Base-by-base conservation (phyloP, 2,329 filamentous ascomycete species). In the Nemania serpens region DNA sequence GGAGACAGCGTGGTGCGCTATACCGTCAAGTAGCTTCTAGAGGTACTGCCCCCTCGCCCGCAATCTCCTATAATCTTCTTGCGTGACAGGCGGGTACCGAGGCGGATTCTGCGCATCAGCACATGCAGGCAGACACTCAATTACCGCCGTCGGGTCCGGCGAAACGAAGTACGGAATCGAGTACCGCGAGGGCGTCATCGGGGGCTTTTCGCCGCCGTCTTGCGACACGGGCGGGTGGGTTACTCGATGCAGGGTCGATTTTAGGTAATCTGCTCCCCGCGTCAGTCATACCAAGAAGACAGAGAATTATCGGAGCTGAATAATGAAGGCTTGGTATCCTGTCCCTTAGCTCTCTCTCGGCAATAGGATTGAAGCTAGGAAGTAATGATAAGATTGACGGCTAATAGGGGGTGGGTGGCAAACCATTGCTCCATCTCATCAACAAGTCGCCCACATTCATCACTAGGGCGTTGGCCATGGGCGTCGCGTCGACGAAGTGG, bases 111-210 rank as follows among this genome's bases (percentile, higher is more conserved):
- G 71, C 17, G 75, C 74, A 10, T 75, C 75, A 20, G 73, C 75
- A 63, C 80, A 83, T 5, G 77, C 77, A 1, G 78, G 75, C 47
- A 86, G 75, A 64, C 81, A 84, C 66, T 84, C 81, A 53, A 87
- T 81, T 9, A 82, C 71, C 3, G 77, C 74, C 45, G 80, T 75
- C 2, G 78, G 74, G 63, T 85, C 79, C 0, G 84, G 81, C 5
- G 76, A 73, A 34, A 86, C 76, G 57, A 88, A 87, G 67, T 86
- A 87, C 0, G 84, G 83, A 54, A 87, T 87, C 9, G 84, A 87
- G 63, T 84, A 87, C 13, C 85, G 74, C 18, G 79, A 76, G 34
- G 75, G 73, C 2, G 81, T 83, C 75, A 83, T 79, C 3, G 75
- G 69, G 13, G 77, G 59, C 71, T 76, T 22, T 2, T 13, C 54